Percentiles rank a stretch among this genome's conserved stretches.
Evolutionary conservation across 345 rosid species (phyloP).

Genomic region (Clarkia xantiana): DNA sequence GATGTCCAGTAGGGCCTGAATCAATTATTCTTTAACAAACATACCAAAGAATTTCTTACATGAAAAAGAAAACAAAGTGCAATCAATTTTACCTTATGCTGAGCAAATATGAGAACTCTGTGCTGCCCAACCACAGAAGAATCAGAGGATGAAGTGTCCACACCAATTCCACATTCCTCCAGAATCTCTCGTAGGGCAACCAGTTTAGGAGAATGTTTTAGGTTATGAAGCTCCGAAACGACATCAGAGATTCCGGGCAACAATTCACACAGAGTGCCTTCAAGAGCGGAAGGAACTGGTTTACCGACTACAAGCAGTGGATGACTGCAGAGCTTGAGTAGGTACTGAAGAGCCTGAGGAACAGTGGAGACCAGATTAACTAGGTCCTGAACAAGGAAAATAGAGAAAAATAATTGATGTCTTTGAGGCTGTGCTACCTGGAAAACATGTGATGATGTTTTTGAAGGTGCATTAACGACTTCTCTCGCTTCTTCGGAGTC

Average conservation of each 20-base stretch:
- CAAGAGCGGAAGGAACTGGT: constrained; percentile 48
- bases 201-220: constrained; percentile 87
- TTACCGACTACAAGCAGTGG: constrained; percentile 89
- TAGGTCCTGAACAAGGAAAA: constrained; percentile 3
- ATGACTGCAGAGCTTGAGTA: constrained; percentile 97
- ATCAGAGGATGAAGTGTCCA: constrained; percentile 73
- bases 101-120: constrained; percentile 93
- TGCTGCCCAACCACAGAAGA: constrained; percentile 72
- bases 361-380: constrained; percentile 1
- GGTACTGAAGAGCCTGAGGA: constrained; percentile 82
- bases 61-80: constrained; percentile 1
- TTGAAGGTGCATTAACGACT: constrained; percentile 40
- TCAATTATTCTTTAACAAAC: constrained; percentile 14
- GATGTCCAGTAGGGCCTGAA: constrained; percentile 82
- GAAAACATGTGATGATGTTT: constrained; percentile 89
- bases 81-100: constrained; percentile 69
- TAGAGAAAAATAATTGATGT: constrained; percentile 1
- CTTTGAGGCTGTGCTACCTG: constrained; percentile 36
- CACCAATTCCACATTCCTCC: constrained; percentile 96
- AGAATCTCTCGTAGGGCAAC: constrained; percentile 95
- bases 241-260: constrained; percentile 58
- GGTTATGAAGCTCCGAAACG: constrained; percentile 72
- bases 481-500: constrained; percentile 42
- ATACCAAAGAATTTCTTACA: constrained; percentile 4
- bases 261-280: constrained; percentile 42